Conservation (phyloP, 2,329 filamentous ascomycete genomes). For the Colletotrichum endophyticum region DNA sequence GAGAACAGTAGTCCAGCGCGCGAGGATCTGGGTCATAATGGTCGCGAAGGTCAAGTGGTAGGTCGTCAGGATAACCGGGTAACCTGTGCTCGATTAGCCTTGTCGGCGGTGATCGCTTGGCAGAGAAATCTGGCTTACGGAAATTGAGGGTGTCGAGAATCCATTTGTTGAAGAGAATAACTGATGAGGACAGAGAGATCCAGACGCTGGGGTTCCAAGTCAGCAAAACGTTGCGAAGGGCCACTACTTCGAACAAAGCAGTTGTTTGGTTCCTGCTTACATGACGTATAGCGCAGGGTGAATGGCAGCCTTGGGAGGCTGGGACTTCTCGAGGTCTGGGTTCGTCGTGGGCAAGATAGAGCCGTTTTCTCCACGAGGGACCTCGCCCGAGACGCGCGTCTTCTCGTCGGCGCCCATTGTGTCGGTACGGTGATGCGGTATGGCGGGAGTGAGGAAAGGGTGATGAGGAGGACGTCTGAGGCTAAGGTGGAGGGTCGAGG, state of each 20-base stretch:
- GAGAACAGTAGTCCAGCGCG: conserved; percentile 85
- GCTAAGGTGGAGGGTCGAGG: not conserved
- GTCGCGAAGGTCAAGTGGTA: conserved; percentile 96
- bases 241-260: not conserved
- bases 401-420: conserved; percentile 68
- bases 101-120: not conserved
- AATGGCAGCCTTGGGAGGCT: conserved; percentile 67
- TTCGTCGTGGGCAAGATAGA: conserved; percentile 82
- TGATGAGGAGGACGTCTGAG: not conserved
- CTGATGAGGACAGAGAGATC: conserved; percentile 90
- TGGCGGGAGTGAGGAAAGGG: not conserved
- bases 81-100: conserved; percentile 61
- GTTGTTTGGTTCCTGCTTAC: conserved; percentile 45
- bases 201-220: conserved; percentile 66
- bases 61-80: conserved; percentile 86
- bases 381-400: conserved; percentile 81
- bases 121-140: conserved; percentile 43
- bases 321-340: conserved; percentile 73
- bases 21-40: conserved; percentile 91
- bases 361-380: conserved; percentile 61
- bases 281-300: conserved; percentile 87
- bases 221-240: not conserved
- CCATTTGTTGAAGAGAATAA: conserved; percentile 99
- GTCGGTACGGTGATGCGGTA: not conserved
- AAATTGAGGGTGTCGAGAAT: conserved; percentile 87